Conservation (phyloP, 139 green algal species). For the Microglena sp. region DNA sequence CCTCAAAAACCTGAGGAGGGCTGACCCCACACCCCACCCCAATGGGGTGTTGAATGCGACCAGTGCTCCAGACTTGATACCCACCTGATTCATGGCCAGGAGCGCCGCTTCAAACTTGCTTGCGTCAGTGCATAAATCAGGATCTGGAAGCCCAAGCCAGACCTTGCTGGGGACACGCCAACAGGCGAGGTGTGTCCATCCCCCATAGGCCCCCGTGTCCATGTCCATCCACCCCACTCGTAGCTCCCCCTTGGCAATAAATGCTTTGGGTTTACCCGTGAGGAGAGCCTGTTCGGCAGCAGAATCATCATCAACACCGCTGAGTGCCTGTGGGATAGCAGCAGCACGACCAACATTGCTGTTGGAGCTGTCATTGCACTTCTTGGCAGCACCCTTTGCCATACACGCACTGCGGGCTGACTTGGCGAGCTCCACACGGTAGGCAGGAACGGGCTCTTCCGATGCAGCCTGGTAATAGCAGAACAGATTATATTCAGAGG, state of each 20-base stretch:
- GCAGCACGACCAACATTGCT: background rate
- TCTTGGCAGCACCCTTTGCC: conserved; percentile 7
- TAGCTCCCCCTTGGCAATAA: conserved; percentile 9
- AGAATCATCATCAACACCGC: background rate
- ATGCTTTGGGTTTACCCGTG: background rate
- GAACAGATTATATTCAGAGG: no score
- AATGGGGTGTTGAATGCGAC: no score
- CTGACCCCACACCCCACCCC: no score
- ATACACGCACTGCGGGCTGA: conserved; percentile 11
- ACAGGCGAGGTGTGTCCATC: conserved; percentile 21
- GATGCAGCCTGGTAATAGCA: no score
- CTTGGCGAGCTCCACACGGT: conserved; percentile 27
- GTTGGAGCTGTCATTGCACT: background rate
- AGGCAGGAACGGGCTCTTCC: no score
- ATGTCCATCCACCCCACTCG: conserved; percentile 15
- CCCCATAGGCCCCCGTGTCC: conserved; percentile 10
- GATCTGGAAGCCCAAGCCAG: conserved; percentile 15
- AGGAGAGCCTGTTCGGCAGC: background rate
- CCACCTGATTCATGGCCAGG: no score
- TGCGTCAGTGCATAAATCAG: conserved; percentile 1
- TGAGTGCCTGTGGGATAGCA: background rate
- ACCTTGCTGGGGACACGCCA: conserved; percentile 26
- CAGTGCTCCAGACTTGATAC: no score
- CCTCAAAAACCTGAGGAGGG: no score
- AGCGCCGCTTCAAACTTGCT: conserved; percentile 9